phyloP scores from a whole-genome alignment of 371 early-diverging fungal species.

The Vairimorpha ceranae region DNA sequence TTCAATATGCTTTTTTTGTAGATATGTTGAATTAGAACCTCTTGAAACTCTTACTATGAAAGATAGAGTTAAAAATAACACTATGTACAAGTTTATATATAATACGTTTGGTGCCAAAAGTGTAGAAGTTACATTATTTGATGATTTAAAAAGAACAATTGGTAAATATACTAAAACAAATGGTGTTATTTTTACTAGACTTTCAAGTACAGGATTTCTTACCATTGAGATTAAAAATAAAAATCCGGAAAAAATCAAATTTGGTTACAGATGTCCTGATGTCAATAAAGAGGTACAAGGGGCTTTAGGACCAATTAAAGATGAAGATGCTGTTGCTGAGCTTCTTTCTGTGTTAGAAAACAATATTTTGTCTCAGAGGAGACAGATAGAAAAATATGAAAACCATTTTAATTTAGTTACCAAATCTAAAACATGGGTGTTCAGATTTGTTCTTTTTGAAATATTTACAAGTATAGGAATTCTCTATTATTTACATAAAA shows the following conservation, averaged over 20 bases:
- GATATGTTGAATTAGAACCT: slow-evolving; percentile 40
- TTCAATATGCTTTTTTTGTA: slow-evolving; percentile 4
- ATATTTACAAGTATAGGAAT: slow-evolving; percentile 25
- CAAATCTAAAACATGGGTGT: slow-evolving; percentile 27
- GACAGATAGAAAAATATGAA: slow-evolving; percentile 27
- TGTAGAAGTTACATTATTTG: neutral
- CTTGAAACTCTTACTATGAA: slow-evolving; percentile 25
- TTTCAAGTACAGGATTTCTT: slow-evolving; percentile 4
- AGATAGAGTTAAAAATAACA: slow-evolving; percentile 21
- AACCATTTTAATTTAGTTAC: slow-evolving; percentile 35
- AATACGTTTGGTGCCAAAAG: slow-evolving; percentile 9
- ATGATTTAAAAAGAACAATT: slow-evolving; percentile 8
- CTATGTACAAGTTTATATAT: slow-evolving; percentile 41
- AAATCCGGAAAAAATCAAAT: slow-evolving; percentile 7
- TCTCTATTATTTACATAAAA: slow-evolving; percentile 45
- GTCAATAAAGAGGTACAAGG: slow-evolving; percentile 34
- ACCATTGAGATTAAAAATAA: slow-evolving; percentile 35
- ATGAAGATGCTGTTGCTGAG: slow-evolving; percentile 39
- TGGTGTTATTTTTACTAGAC: slow-evolving; percentile 18
- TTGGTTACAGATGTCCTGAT: slow-evolving; percentile 47
- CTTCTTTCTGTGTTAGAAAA: slow-evolving; percentile 26
- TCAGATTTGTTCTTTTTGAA: slow-evolving; percentile 41
- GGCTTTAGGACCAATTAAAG: slow-evolving; percentile 45
- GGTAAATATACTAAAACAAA: neutral
- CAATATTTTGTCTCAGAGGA: slow-evolving; percentile 38